These are phyloP conservation scores for Liriodendron chinense DNA, from an alignment of 164 flowering plant genomes.

Conservation along the genomic window DNA sequence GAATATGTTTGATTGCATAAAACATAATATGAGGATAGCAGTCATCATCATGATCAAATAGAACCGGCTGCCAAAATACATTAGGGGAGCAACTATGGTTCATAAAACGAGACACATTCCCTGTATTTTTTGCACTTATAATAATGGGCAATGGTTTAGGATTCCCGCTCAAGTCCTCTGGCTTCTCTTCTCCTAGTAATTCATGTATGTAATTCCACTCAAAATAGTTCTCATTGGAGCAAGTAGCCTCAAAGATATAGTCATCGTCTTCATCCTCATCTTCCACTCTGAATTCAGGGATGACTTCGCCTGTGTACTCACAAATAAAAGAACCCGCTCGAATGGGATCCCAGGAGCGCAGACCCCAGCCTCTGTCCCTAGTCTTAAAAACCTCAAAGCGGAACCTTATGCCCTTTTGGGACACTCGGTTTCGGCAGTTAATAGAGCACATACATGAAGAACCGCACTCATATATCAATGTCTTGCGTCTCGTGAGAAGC, in stretches of 20 bases:
- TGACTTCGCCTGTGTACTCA: slow-evolving; percentile 64
- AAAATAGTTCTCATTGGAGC: slow-evolving; percentile 15
- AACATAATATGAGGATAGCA: slow-evolving; percentile 51
- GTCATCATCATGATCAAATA: slow-evolving; percentile 36
- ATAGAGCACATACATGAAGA: slow-evolving; percentile 42
- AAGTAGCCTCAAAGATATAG: slow-evolving; percentile 46
- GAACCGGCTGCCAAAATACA: slow-evolving; percentile 66
- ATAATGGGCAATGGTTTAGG: slow-evolving; percentile 29
- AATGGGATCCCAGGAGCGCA: slow-evolving; percentile 79
- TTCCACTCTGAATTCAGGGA: slow-evolving; percentile 20
- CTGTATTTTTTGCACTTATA: slow-evolving; percentile 49
- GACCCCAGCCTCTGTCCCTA: slow-evolving; percentile 67
- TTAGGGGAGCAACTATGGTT: slow-evolving; percentile 79
- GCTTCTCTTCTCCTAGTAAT: slow-evolving; percentile 26
- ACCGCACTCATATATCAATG: slow-evolving; percentile 51
- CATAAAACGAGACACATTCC: slow-evolving; percentile 80
- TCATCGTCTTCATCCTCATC: slow-evolving; percentile 35
- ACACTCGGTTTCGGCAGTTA: slow-evolving; percentile 52
- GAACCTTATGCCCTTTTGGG: slow-evolving; percentile 53
- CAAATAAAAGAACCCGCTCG: slow-evolving; percentile 68
- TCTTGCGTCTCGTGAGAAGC: slow-evolving; percentile 30
- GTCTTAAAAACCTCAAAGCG: slow-evolving; percentile 74
- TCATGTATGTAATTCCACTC: slow-evolving; percentile 31
- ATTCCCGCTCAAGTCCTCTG: slow-evolving; percentile 19
- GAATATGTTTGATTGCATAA: slow-evolving; percentile 60